phyloP scores from a whole-genome alignment of 129 eudicot genomes.

The Heracleum sosnowskyi region DNA sequence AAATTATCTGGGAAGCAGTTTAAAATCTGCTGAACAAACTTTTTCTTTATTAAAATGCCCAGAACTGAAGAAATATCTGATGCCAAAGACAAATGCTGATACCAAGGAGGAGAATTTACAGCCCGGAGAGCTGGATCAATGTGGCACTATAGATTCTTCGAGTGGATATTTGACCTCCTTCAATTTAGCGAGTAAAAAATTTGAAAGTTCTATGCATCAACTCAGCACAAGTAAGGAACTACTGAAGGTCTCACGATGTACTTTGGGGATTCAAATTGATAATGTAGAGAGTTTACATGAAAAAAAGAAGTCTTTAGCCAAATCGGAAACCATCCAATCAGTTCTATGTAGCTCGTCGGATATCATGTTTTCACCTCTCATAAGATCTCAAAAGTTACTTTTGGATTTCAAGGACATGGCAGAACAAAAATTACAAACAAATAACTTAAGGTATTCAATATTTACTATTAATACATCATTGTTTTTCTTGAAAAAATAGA shows the following conservation, averaged over 20 bases:
- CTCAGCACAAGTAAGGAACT: slow-evolving; percentile 19
- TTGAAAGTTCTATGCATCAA: slow-evolving; percentile 25
- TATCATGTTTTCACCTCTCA: slow-evolving; percentile 8
- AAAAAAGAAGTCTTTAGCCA: neutral
- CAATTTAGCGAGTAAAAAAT: slow-evolving; percentile 22
- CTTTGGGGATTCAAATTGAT: too few species aligned
- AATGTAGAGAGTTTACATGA: too few species aligned
- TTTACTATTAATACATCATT: neutral
- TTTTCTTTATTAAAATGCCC: slow-evolving; percentile 14
- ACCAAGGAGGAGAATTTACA: slow-evolving; percentile 19
- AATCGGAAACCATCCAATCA: neutral
- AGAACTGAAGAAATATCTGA: slow-evolving; percentile 12
- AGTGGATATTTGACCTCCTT: slow-evolving; percentile 19
- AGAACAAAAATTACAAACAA: slow-evolving; percentile 18
- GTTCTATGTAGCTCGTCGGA: neutral
- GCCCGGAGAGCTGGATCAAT: slow-evolving; percentile 18
- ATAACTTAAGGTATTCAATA: slow-evolving; percentile 27
- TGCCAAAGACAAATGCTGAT: slow-evolving; percentile 9
- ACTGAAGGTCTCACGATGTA: too few species aligned
- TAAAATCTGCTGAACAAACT: slow-evolving; percentile 11
- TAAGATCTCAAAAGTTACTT: slow-evolving; percentile 11
- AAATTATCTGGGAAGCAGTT: slow-evolving; percentile 17
- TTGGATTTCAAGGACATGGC: slow-evolving; percentile 17
- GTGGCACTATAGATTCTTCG: neutral
- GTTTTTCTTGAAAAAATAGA: neutral